phyloP scores from a whole-genome alignment of 176 grass and related monocot species.

The Bolboschoenus planiculmis region DNA sequence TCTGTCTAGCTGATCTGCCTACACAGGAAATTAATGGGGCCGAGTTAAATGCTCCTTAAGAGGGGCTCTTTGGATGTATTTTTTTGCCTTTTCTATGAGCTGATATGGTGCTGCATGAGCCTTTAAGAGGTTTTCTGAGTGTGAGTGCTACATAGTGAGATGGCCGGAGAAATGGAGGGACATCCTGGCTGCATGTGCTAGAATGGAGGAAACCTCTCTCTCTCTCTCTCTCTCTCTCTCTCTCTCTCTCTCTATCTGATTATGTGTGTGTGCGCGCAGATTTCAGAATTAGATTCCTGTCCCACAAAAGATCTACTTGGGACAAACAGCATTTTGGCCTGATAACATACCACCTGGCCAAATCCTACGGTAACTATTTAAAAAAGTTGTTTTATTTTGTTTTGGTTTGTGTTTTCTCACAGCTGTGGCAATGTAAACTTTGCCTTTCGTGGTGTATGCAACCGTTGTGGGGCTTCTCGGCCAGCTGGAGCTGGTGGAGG shows the following conservation, averaged over 20 bases:
- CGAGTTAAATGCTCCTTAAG: neutral
- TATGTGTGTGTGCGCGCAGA: too few relatives aligned
- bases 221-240: neutral
- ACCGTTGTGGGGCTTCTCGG: conserved; percentile 36
- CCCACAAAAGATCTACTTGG: neutral
- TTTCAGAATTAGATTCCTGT: too few relatives aligned
- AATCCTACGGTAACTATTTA: neutral
- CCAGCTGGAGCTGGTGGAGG: conserved; percentile 33
- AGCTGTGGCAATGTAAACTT: conserved; percentile 96
- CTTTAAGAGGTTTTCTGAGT: neutral
- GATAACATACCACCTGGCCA: neutral
- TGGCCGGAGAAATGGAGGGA: neutral
- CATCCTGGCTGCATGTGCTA: neutral
- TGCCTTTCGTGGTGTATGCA: conserved; percentile 60
- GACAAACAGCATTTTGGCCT: neutral
- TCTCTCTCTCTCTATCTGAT: too few relatives aligned
- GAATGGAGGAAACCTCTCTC: neutral
- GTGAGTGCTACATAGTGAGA: neutral
- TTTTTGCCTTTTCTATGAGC: neutral
- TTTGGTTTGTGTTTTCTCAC: conserved; percentile 28
- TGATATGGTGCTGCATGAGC: neutral
- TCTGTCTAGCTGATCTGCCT: neutral
- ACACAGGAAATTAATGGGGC: neutral
- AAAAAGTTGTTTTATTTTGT: neutral
- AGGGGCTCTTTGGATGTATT: neutral